These are phyloP conservation scores for Acacia acuminata DNA, from an alignment of 306 rosid species.

Conservation along the genomic window DNA sequence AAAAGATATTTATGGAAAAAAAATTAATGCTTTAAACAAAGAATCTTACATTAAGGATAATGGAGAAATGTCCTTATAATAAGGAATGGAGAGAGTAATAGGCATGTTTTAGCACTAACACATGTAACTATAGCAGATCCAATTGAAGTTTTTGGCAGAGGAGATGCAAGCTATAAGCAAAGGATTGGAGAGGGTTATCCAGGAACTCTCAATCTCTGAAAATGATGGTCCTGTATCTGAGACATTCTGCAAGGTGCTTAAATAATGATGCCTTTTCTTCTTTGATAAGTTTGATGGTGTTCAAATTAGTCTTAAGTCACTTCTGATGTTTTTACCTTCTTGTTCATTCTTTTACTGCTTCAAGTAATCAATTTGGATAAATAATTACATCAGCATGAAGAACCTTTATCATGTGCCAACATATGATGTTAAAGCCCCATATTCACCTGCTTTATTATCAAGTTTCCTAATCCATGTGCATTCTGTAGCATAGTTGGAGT, in stretches of 20 bases:
- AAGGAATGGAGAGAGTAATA: background rate
- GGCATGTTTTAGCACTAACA: conserved; percentile 27
- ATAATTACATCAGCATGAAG: background rate
- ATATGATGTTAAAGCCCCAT: background rate
- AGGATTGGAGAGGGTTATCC: conserved; percentile 85
- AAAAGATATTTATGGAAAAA: background rate
- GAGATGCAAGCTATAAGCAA: conserved; percentile 95
- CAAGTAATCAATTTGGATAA: conserved; percentile 12
- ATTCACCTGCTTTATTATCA: background rate
- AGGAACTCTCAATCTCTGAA: conserved; percentile 78
- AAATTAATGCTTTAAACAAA: background rate
- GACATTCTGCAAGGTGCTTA: conserved; percentile 64
- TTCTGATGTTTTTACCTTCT: background rate
- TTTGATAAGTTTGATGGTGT: conserved; percentile 4
- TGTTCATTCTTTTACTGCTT: conserved; percentile 10
- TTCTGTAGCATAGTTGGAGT: conserved; percentile 2
- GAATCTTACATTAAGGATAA: background rate
- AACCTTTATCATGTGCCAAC: background rate
- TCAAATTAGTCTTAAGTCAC: background rate
- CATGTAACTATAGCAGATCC: conserved; percentile 56
- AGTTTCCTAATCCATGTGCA: background rate
- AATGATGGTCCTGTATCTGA: conserved; percentile 83
- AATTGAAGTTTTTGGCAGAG: conserved; percentile 82
- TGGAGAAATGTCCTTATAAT: background rate
- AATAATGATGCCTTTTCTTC: conserved; percentile 19